Percentiles rank a stretch among this genome's conserved stretches.
These are phyloP conservation scores for Blastobotrys illinoisensis DNA, from an alignment of 1,139 yeast genomes.

Conservation along the genomic window DNA sequence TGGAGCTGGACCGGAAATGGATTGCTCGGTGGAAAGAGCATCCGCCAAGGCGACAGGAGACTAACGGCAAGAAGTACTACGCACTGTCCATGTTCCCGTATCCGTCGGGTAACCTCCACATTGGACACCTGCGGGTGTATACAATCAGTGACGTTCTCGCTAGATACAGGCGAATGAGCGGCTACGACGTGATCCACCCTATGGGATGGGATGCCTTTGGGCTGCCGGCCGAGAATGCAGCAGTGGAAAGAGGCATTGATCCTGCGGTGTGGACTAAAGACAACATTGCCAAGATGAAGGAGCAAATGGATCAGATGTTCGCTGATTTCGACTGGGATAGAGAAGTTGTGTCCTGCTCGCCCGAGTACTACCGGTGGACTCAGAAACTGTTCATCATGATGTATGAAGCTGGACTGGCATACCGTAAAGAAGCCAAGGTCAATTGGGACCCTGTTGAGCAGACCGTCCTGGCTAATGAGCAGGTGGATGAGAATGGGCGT, in stretches of 20 bases:
- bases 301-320: conserved; percentile 69
- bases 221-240: conserved; percentile 96
- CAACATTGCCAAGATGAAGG: conserved; percentile 78
- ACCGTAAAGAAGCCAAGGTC: conserved; percentile 78
- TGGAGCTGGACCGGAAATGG: conserved; percentile 32
- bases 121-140: conserved; percentile 91
- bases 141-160: conserved; percentile 83
- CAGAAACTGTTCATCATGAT: conserved; percentile 76
- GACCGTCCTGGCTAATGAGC: conserved; percentile 94
- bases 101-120: conserved; percentile 86
- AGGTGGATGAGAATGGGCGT: conserved; percentile 82
- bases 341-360: conserved; percentile 80
- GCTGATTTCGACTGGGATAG: conserved; percentile 93
- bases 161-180: conserved; percentile 70
- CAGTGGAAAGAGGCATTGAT: conserved; percentile 72
- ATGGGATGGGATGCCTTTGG: conserved; percentile 99
- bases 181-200: conserved; percentile 79
- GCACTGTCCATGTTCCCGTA: conserved; percentile 90
- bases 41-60: conserved; percentile 22
- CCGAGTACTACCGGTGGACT: conserved; percentile 89
- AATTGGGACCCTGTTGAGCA: conserved; percentile 97
- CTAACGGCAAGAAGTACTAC: conserved; percentile 46
- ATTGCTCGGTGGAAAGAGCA: conserved; percentile 22
- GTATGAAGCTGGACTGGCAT: conserved; percentile 72
- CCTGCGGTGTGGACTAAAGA: conserved; percentile 78